Conservation (phyloP, 2,329 filamentous ascomycete species). For the Alternaria arbusti region DNA sequence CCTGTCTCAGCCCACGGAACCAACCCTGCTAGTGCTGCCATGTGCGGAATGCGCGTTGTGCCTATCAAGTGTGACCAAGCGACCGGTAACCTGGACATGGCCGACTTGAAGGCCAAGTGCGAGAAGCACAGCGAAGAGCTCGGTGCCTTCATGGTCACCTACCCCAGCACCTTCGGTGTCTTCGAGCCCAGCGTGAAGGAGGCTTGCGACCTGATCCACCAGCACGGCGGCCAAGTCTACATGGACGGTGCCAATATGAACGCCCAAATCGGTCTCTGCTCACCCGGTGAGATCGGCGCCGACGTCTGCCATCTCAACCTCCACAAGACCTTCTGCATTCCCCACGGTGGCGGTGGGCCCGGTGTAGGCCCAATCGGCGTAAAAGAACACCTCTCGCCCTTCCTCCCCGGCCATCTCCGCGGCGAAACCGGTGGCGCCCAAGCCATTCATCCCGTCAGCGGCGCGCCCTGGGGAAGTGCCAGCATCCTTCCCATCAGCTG, state of each 20-base stretch:
- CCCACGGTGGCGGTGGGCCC: slow-evolving; percentile 91
- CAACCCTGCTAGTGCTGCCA: slow-evolving; percentile 92
- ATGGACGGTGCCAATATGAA: slow-evolving; percentile 99
- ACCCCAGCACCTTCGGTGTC: slow-evolving; percentile 92
- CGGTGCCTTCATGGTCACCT: slow-evolving; percentile 95
- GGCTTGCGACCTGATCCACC: slow-evolving; percentile 83
- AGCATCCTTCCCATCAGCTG: slow-evolving; percentile 94
- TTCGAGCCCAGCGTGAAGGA: slow-evolving; percentile 90
- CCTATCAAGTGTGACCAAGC: slow-evolving; percentile 86
- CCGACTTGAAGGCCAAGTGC: slow-evolving; percentile 85
- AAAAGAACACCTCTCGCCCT: slow-evolving; percentile 77
- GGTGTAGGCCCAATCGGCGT: slow-evolving; percentile 95
- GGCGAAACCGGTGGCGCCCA: slow-evolving; percentile 63
- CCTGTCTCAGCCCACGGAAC: slow-evolving; percentile 95
- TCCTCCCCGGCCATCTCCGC: slow-evolving; percentile 75
- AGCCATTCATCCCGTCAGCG: slow-evolving; percentile 75
- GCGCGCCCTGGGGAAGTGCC: slow-evolving; percentile 84
- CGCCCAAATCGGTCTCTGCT: slow-evolving; percentile 93
- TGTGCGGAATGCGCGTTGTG: slow-evolving; percentile 94
- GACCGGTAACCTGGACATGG: slow-evolving; percentile 89
- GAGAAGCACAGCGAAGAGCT: slow-evolving; percentile 85
- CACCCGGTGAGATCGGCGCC: slow-evolving; percentile 91
- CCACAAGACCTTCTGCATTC: slow-evolving; percentile 99
- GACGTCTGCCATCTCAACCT: slow-evolving; percentile 97
- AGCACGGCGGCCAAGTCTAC: slow-evolving; percentile 90